Conservation (phyloP, 371 early-diverging fungal genomes). For the Saksenaea vasiformis region DNA sequence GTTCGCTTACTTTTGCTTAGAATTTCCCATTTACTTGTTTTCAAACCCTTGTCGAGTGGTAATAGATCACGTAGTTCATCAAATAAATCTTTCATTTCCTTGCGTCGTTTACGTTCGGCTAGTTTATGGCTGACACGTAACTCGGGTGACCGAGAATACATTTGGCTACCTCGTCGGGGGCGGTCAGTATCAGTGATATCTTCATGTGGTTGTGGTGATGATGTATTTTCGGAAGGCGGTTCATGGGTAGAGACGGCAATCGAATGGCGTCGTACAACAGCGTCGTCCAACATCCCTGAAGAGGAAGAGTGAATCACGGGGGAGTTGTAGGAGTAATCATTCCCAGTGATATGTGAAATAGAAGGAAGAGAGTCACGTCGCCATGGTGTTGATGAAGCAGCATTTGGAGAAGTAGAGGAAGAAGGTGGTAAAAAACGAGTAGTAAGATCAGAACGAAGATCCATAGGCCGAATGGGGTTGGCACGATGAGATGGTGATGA, state of each 20-base stretch:
- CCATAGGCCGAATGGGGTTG: conserved; percentile 17
- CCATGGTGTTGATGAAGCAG: conserved; percentile 21
- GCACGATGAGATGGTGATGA: conserved; percentile 27
- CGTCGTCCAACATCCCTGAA: conserved; percentile 19
- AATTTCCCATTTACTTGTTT: conserved; percentile 82
- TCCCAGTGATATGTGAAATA: conserved; percentile 34
- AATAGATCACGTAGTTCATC: conserved; percentile 71
- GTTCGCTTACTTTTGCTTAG: conserved; percentile 65
- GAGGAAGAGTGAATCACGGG: conserved; percentile 5
- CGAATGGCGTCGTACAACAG: conserved; percentile 20
- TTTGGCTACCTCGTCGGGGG: neutral
- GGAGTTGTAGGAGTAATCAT: neutral
- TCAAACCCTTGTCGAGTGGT: conserved; percentile 68
- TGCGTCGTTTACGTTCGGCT: conserved; percentile 77
- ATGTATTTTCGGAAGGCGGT: neutral
- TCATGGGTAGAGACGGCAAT: conserved; percentile 13
- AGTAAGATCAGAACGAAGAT: conserved; percentile 24
- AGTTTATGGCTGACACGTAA: conserved; percentile 71
- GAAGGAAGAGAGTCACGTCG: conserved; percentile 43
- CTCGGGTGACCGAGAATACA: conserved; percentile 63
- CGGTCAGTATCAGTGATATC: neutral
- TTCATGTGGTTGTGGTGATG: neutral
- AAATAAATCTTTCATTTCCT: conserved; percentile 82
- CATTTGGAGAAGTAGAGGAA: conserved; percentile 11
- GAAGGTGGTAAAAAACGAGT: conserved; percentile 15